Conservation (phyloP, 768 basidiomycete genomes). For the Leucosporidium yakuticum region DNA sequence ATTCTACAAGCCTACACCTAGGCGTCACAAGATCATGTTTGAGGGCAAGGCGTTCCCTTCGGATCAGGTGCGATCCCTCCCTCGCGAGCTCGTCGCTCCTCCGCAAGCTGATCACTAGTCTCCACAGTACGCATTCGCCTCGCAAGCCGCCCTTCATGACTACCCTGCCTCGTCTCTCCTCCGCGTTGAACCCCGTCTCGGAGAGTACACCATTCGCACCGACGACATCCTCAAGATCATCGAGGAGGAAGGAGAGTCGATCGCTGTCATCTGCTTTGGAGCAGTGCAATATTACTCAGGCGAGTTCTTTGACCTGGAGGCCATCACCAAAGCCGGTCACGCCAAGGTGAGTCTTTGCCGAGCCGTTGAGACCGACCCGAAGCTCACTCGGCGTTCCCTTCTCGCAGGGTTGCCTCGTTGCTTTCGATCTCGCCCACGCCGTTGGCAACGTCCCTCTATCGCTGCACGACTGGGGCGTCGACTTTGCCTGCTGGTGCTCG, state of each 20-base stretch:
- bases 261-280: constrained; percentile 86
- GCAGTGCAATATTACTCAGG: constrained; percentile 98
- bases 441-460: constrained; percentile 84
- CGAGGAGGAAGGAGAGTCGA: constrained; percentile 62
- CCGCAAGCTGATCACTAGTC: constrained; percentile 5
- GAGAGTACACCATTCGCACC: constrained; percentile 78
- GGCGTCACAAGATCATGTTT: constrained; percentile 87
- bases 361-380: neutral
- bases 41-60: constrained; percentile 93
- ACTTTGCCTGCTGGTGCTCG: constrained; percentile 98
- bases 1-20: constrained; percentile 82
- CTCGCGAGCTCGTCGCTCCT: neutral
- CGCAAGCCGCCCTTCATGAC: constrained; percentile 78
- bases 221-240: constrained; percentile 79
- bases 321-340: constrained; percentile 76
- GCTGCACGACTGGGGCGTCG: constrained; percentile 87
- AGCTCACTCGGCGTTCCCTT: neutral
- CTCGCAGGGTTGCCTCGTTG: constrained; percentile 78
- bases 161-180: constrained; percentile 69
- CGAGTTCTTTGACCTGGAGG: constrained; percentile 82
- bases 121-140: constrained; percentile 84
- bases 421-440: constrained; percentile 95
- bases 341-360: constrained; percentile 55
- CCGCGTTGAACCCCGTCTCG: constrained; percentile 69
- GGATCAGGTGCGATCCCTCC: constrained; percentile 64